Percentiles rank a stretch among this genome's conserved stretches.
These are phyloP conservation scores for Pezicula carpinea DNA, from an alignment of 2,329 filamentous ascomycete species.

Conservation along the genomic window DNA sequence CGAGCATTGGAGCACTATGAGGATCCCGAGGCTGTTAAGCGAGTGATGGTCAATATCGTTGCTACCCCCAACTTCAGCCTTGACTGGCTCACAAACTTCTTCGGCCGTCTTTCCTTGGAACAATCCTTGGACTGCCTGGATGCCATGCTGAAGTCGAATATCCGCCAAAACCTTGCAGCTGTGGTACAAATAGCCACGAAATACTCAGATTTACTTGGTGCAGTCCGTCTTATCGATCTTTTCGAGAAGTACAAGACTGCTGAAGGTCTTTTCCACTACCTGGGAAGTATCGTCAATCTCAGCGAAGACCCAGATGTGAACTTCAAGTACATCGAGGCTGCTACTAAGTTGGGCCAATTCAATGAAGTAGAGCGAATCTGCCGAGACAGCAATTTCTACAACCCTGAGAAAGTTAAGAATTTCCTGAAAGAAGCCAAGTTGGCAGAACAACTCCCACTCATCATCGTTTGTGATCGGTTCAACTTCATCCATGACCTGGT, in stretches of 20 bases:
- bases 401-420: constrained; percentile 96
- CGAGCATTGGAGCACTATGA: constrained; percentile 94
- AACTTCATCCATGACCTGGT: constrained; percentile 98
- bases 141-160: constrained; percentile 94
- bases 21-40: constrained; percentile 84
- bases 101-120: constrained; percentile 90
- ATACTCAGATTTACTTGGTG: constrained; percentile 89
- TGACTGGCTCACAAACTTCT: constrained; percentile 90
- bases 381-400: constrained; percentile 85
- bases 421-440: constrained; percentile 96
- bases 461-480: constrained; percentile 99
- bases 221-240: constrained; percentile 83
- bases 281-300: constrained; percentile 95
- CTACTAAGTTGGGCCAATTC: constrained; percentile 87
- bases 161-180: constrained; percentile 91
- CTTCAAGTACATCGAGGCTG: constrained; percentile 99
- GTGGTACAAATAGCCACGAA: constrained; percentile 96
- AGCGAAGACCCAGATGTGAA: constrained; percentile 93
- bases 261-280: constrained; percentile 96
- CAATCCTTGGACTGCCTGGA: constrained; percentile 92
- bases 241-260: constrained; percentile 97
- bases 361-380: constrained; percentile 97
- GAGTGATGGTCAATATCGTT: constrained; percentile 77
- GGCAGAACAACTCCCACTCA: constrained; percentile 88
- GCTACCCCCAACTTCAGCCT: constrained; percentile 79